phyloP scores from a whole-genome alignment of 148 eudicot species.

The Camellia granthamiana region DNA sequence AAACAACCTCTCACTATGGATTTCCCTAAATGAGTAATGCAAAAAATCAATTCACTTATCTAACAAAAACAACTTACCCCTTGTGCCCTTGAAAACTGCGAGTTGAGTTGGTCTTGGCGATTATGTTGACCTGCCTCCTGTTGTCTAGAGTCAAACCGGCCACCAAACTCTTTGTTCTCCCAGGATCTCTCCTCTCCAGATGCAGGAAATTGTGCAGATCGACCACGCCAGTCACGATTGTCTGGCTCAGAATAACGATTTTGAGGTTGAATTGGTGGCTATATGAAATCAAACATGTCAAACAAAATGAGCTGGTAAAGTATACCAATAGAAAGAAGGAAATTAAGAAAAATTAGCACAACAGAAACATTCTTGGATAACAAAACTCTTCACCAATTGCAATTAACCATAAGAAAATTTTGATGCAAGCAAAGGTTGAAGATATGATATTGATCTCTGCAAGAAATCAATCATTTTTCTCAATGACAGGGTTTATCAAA shows the following conservation, averaged over 20 bases:
- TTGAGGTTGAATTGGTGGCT: slow-evolving; percentile 54
- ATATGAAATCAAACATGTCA: slow-evolving; percentile 6
- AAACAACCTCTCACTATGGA: background rate
- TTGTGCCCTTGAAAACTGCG: slow-evolving; percentile 58
- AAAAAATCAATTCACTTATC: slow-evolving; percentile 5
- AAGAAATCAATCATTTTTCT: background rate
- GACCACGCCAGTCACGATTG: slow-evolving; percentile 87
- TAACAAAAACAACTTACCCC: slow-evolving; percentile 38
- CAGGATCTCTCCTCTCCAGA: slow-evolving; percentile 82
- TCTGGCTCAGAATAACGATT: slow-evolving; percentile 78
- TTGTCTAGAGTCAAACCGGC: slow-evolving; percentile 36
- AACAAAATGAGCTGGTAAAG: background rate
- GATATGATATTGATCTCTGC: background rate
- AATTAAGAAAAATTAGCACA: background rate
- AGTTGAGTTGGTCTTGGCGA: slow-evolving; percentile 52
- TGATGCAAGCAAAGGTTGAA: background rate
- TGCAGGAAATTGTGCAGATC: slow-evolving; percentile 52
- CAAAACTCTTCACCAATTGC: background rate
- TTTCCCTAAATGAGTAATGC: background rate
- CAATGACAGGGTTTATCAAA: background rate
- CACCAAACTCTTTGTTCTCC: slow-evolving; percentile 56
- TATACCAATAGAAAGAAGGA: background rate
- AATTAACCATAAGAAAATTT: background rate
- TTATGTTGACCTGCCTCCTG: slow-evolving; percentile 45
- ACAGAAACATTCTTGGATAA: background rate